phyloP scores from a whole-genome alignment of 2,329 filamentous ascomycete species.

The Microsporum ferrugineum region DNA sequence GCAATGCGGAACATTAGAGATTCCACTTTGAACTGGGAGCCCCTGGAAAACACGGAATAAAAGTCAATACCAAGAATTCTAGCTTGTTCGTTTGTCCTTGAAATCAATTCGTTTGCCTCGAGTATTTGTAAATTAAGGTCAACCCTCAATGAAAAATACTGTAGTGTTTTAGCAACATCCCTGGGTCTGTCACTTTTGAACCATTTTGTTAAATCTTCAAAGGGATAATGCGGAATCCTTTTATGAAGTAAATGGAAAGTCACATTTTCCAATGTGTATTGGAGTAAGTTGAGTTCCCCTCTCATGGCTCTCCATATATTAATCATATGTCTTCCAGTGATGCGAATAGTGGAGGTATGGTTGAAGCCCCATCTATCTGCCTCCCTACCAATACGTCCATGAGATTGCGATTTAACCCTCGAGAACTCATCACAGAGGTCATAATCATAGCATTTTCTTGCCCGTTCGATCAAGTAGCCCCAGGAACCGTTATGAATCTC shows the following conservation, averaged over 20 bases:
- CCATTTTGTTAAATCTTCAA: conserved; percentile 70
- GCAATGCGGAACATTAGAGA: conserved; percentile 98
- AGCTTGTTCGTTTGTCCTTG: conserved; percentile 87
- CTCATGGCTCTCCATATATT: conserved; percentile 97
- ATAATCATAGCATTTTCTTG: conserved; percentile 73
- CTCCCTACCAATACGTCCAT: conserved; percentile 75
- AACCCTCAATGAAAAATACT: conserved; percentile 65
- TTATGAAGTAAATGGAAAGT: conserved; percentile 81
- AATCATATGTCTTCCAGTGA: conserved; percentile 93
- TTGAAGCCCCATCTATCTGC: conserved; percentile 88
- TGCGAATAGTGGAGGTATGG: conserved; percentile 76
- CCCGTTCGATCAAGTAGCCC: conserved; percentile 90
- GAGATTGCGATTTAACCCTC: conserved; percentile 70
- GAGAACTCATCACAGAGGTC: conserved; percentile 87
- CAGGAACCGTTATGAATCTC: conserved; percentile 89
- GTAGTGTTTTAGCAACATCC: conserved; percentile 61
- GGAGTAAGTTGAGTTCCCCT: conserved; percentile 76
- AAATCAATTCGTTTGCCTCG: conserved; percentile 76
- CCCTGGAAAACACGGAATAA: conserved; percentile 86
- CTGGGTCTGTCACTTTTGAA: conserved; percentile 57
- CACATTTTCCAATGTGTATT: conserved; percentile 95
- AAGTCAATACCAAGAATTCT: conserved; percentile 89
- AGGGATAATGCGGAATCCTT: conserved; percentile 77
- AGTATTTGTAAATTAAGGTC: conserved; percentile 82
- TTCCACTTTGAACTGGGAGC: conserved; percentile 97